A percentile compares a stretch with the other conserved stretches of the same genome.
Evolutionary conservation across 129 eudicot species (phyloP).

Genomic region (Silybum marianum): DNA sequence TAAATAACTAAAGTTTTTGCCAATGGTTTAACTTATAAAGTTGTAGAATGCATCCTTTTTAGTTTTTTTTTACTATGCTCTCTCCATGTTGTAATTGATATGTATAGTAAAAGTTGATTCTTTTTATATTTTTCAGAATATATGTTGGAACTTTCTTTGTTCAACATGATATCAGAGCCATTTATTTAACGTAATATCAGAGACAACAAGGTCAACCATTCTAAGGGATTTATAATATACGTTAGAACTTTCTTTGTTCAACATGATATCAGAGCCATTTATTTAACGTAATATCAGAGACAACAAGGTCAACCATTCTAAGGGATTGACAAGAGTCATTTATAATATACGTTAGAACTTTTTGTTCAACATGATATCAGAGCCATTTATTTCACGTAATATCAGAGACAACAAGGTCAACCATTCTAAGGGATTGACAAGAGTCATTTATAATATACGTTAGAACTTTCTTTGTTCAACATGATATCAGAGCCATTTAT

Average conservation of each 20-base stretch:
- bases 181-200: not conserved
- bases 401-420: no score
- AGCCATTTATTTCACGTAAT: no score
- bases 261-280: not conserved
- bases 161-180: not conserved
- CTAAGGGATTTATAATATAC: not conserved
- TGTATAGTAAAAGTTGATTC: constrained; percentile 27
- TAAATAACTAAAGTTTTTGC: constrained; percentile 32
- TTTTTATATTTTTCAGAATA: not conserved
- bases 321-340: no score
- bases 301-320: no score
- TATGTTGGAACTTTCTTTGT: not conserved
- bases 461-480: not conserved
- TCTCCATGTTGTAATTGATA: constrained; percentile 25
- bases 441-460: no score
- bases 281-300: not conserved
- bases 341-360: not conserved
- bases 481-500: not conserved
- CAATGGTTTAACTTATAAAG: constrained; percentile 26
- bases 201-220: not conserved
- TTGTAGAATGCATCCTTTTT: constrained; percentile 14
- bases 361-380: not conserved
- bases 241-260: not conserved
- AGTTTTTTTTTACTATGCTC: not conserved
- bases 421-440: no score